These are phyloP conservation scores for Globomyces pollinis-pini DNA, from an alignment of 192 early-diverging fungal species.

Conservation along the genomic window DNA sequence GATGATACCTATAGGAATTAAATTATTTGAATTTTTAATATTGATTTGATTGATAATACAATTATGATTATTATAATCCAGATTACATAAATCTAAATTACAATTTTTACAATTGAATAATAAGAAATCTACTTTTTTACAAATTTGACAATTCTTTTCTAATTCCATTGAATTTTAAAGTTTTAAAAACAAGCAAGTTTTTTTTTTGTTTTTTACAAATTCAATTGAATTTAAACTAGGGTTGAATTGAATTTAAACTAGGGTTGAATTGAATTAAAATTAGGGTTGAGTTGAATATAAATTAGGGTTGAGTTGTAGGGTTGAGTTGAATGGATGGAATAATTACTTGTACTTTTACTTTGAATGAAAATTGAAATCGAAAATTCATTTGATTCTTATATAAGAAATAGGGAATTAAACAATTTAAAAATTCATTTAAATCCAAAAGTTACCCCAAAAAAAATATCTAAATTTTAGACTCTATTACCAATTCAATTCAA, in stretches of 20 bases:
- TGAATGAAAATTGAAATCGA: too few relatives aligned
- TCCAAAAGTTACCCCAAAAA: too few relatives aligned
- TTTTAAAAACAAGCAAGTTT: not conserved
- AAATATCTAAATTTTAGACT: too few relatives aligned
- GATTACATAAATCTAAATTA: not conserved
- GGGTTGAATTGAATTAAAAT: slow-evolving; percentile 24
- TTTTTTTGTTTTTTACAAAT: slow-evolving; percentile 21
- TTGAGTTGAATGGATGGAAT: slow-evolving; percentile 20
- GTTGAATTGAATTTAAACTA: slow-evolving; percentile 24
- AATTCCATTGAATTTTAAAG: too few relatives aligned
- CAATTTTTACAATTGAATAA: not conserved
- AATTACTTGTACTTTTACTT: too few relatives aligned
- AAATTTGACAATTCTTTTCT: too few relatives aligned
- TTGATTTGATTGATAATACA: not conserved
- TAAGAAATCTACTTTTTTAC: not conserved
- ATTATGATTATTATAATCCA: not conserved
- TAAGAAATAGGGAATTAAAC: too few relatives aligned
- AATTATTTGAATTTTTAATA: not conserved
- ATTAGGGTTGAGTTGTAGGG: too few relatives aligned
- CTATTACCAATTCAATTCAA: too few relatives aligned
- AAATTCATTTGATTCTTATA: too few relatives aligned
- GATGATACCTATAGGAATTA: not conserved
- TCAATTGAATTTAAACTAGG: slow-evolving; percentile 23
- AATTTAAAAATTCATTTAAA: too few relatives aligned
- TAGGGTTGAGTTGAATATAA: slow-evolving; percentile 26